These are phyloP conservation scores for Beta lomatogona DNA, from an alignment of 179 eudicot species.

Conservation along the genomic window DNA sequence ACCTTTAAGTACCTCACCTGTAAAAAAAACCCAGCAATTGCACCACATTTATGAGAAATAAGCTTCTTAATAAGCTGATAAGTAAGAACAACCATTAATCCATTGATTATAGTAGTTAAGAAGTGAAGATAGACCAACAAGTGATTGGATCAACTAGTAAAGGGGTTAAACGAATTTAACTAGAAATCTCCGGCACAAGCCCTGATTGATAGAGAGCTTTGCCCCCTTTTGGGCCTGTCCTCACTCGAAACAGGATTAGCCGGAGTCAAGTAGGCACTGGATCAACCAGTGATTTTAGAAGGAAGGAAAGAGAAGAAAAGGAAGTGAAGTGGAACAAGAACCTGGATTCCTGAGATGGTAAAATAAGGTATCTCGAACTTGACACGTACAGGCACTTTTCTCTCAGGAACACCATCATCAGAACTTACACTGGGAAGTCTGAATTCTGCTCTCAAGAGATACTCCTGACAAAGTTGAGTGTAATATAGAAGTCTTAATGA, in stretches of 20 bases:
- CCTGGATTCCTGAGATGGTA: slow-evolving; percentile 84
- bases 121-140: background rate
- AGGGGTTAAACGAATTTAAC: no score
- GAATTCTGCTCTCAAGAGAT: slow-evolving; percentile 64
- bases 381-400: slow-evolving; percentile 64
- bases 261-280: no score
- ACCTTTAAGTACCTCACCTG: slow-evolving; percentile 72
- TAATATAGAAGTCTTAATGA: background rate
- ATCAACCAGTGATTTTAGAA: no score
- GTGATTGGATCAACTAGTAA: no score
- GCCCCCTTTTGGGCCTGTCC: no score
- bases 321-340: slow-evolving; percentile 21
- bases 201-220: no score
- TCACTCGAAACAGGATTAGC: no score
- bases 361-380: slow-evolving; percentile 85
- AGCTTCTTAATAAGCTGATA: background rate
- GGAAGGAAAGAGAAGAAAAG: background rate
- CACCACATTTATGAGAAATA: background rate
- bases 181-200: no score
- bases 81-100: background rate
- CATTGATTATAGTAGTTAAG: background rate
- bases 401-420: slow-evolving; percentile 60
- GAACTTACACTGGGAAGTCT: slow-evolving; percentile 61
- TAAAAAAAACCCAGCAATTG: background rate
- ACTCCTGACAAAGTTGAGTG: slow-evolving; percentile 43